Base-by-base conservation (phyloP, 768 basidiomycete genomes). In the Boletus bicolor region DNA sequence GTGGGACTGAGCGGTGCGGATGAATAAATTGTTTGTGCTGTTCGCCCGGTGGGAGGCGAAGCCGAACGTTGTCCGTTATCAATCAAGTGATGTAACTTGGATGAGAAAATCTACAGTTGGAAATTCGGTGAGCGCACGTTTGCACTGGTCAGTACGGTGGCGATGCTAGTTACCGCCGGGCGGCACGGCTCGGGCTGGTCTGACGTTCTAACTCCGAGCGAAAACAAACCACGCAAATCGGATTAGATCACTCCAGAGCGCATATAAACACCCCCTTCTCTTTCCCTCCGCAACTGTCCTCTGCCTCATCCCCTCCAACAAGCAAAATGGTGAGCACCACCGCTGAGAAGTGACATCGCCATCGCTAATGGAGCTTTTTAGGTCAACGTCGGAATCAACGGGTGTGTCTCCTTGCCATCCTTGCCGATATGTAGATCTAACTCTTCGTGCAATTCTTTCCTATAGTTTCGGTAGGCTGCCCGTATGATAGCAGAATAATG, bases 321-420 rank as follows among this genome's bases (percentile, higher is more conserved):
- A 19, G 14, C 35, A 67, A 50, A 58, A 71, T 71, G 70, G 70
- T 71, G 37, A 55, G 70, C 17, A 9, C 45, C 21, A 15, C 7
- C 32, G 2, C 17, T 8, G 9, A 35, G n/a, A 15, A 6, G 1
- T 1, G 7, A 17, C 1, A 3, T 38, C 36, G 1, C 6, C n/a
- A 24, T 58, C 39, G 28, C 44, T 70, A 0, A 70, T 11, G 2
- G 30, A 17, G 1, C 26, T 4, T 39, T 35, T 6, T 43, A 78
- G 73, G 86, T 93, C 77, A 89, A 91, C 77, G 93, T 94, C 73
- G 94, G 94, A 66, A 97, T 97, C 80, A 97, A 97, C 78, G 93
- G 93, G 92, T 95, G 77, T 64, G 83, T 63, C 37, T 51, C 53
- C 19, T 59, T 52, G 26, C 28, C 50, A n/a, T 52, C 26, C 24